Conservation (phyloP, 75 land plant genomes). For the Pinus tabuliformis region DNA sequence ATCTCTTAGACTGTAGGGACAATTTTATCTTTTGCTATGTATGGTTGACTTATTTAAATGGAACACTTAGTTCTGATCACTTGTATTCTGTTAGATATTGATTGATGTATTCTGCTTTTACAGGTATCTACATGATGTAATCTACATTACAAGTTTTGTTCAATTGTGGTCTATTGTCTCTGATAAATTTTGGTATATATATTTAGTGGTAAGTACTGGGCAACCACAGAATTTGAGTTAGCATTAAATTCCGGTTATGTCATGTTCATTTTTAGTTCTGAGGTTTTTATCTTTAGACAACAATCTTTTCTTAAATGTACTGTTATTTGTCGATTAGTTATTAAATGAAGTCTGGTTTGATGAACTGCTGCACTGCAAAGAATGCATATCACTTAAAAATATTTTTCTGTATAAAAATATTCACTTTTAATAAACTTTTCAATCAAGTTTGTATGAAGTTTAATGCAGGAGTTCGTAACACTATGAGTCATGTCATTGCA, state of each 20-base stretch:
- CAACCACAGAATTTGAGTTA: background rate
- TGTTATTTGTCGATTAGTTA: background rate
- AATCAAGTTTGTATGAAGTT: background rate
- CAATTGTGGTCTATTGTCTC: slow-evolving; percentile 82
- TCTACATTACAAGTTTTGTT: slow-evolving; percentile 95
- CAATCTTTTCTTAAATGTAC: background rate
- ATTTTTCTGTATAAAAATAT: background rate
- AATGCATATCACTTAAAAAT: background rate
- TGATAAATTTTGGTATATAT: slow-evolving; percentile 87
- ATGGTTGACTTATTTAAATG: background rate
- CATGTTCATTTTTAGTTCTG: background rate
- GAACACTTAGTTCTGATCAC: slow-evolving; percentile 6
- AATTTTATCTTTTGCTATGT: background rate
- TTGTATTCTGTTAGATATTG: background rate
- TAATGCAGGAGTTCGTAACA: too few relatives aligned
- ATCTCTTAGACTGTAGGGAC: background rate
- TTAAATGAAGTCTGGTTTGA: background rate
- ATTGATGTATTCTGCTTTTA: slow-evolving; percentile 11
- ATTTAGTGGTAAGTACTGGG: slow-evolving; percentile 70
- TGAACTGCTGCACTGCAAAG: background rate
- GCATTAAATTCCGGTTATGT: background rate
- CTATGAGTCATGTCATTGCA: too few relatives aligned
- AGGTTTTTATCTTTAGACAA: background rate
- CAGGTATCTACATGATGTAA: slow-evolving; percentile 93
- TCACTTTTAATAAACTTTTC: background rate